Conservation (phyloP, 176 grass and related monocot genomes). For the Elaeis guineensis region DNA sequence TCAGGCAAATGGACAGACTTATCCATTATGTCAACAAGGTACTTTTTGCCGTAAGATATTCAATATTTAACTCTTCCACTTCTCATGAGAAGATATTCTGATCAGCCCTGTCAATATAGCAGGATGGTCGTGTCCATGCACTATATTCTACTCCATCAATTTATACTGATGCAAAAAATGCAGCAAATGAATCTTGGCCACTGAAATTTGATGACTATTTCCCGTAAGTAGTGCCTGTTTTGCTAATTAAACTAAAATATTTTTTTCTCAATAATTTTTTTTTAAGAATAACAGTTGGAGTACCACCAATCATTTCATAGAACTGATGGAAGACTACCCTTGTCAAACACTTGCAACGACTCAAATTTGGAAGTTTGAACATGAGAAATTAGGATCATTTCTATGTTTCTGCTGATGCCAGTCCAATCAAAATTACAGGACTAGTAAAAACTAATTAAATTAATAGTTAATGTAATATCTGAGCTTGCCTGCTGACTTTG, state of each 20-base stretch:
- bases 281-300: no score
- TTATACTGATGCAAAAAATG: constrained; percentile 79
- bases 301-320: no score
- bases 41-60: neutral
- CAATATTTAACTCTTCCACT: neutral
- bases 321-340: no score
- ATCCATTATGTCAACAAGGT: constrained; percentile 93
- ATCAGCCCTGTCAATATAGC: neutral
- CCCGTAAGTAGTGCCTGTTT: constrained; percentile 35
- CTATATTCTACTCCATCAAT: constrained; percentile 91
- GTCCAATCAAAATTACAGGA: no score
- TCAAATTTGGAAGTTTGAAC: no score
- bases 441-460: no score
- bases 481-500: neutral
- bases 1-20: constrained; percentile 89
- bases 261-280: no score
- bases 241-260: neutral
- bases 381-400: no score
- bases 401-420: no score
- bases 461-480: no score
- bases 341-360: no score
- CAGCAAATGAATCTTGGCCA: constrained; percentile 73
- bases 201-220: constrained; percentile 92
- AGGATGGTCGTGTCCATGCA: constrained; percentile 84
- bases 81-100: no score